A percentile compares a stretch with the other conserved stretches of the same genome.
Evolutionary conservation across 257 asterid species (phyloP).

Genomic region (Buddleja alternifolia): DNA sequence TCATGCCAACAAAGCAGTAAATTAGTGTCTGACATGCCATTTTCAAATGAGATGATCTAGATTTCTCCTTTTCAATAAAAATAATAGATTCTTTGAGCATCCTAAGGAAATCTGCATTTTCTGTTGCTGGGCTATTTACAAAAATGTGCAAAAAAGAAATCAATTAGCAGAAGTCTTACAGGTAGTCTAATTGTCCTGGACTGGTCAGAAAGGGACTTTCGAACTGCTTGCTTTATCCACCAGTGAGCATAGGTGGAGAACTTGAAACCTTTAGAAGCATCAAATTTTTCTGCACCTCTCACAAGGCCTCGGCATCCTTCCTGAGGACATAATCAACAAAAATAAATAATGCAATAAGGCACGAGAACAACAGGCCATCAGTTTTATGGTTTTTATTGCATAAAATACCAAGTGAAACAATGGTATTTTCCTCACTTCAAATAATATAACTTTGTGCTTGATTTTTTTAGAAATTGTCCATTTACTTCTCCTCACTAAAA

Average conservation of each 20-base stretch:
- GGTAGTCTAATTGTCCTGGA: constrained; percentile 72
- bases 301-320: constrained; percentile 97
- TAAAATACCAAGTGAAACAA: constrained; percentile 9
- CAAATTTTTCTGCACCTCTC: constrained; percentile 88
- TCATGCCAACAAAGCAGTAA: constrained; percentile 20
- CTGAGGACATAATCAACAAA: constrained; percentile 43
- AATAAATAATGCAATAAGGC: constrained; percentile 16
- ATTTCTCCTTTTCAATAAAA: neutral
- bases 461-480: too few relatives aligned
- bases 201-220: constrained; percentile 74
- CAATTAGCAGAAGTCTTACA: constrained; percentile 38
- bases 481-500: too few relatives aligned
- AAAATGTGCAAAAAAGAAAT: neutral
- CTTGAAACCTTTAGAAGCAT: constrained; percentile 87
- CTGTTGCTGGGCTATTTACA: neutral
- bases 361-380: constrained; percentile 1
- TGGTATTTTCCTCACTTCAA: too few relatives aligned
- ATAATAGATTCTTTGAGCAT: neutral
- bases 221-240: constrained; percentile 93
- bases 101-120: neutral
- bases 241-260: constrained; percentile 98
- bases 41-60: neutral
- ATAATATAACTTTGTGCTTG: too few relatives aligned
- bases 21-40: constrained; percentile 12
- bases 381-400: constrained; percentile 19